Conservation (phyloP, 2,329 filamentous ascomycete genomes). For the Paecilomyces niveus region DNA sequence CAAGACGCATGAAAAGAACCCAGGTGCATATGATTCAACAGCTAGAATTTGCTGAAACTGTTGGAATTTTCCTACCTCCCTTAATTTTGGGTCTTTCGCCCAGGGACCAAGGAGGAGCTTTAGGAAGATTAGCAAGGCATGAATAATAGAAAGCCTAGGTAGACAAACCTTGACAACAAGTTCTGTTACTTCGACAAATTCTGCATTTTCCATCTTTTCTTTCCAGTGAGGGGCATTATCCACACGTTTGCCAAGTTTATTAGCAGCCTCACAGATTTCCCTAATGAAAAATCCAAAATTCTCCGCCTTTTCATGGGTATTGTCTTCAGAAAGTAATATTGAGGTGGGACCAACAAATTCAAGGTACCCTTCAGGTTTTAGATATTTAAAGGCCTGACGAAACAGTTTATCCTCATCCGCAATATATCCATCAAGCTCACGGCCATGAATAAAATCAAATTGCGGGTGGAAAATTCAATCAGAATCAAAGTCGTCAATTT, state of each 20-base stretch:
- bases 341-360: slow-evolving; percentile 33
- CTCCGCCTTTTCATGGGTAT: slow-evolving; percentile 17
- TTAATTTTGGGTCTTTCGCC: background rate
- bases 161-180: slow-evolving; percentile 9
- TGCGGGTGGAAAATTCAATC: slow-evolving; percentile 12
- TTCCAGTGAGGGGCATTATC: slow-evolving; percentile 12
- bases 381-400: slow-evolving; percentile 10
- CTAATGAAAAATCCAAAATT: slow-evolving; percentile 19
- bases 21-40: background rate
- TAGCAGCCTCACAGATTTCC: slow-evolving; percentile 20
- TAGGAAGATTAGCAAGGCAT: background rate
- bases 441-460: slow-evolving; percentile 20
- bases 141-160: background rate
- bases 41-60: background rate
- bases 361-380: slow-evolving; percentile 42
- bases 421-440: slow-evolving; percentile 14
- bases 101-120: background rate
- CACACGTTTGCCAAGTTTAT: slow-evolving; percentile 22
- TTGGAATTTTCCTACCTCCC: background rate
- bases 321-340: slow-evolving; percentile 22
- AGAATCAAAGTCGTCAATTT: slow-evolving; percentile 19
- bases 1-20: background rate
- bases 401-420: slow-evolving; percentile 12
- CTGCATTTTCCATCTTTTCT: slow-evolving; percentile 6
- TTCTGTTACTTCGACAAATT: slow-evolving; percentile 8